Conservation (phyloP, 2,329 filamentous ascomycete species). For the Aspergillus intermedius region DNA sequence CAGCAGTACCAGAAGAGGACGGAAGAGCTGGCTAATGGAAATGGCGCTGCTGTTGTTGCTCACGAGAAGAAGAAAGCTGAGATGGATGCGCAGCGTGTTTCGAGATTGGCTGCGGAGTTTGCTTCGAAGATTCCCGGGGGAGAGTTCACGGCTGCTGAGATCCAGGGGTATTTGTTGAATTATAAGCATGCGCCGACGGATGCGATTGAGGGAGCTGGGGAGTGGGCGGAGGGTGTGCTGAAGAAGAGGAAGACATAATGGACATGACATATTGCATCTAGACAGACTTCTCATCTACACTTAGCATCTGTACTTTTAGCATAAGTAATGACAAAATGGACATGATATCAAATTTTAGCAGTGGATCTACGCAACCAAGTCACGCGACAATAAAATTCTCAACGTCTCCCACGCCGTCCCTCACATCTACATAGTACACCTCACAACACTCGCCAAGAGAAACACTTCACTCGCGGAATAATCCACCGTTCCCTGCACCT, state of each 20-base stretch:
- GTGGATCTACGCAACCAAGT: no score
- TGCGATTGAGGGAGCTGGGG: conserved; percentile 24
- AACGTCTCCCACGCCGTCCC: no score
- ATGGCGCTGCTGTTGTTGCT: neutral
- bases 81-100: conserved; percentile 9
- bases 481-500: no score
- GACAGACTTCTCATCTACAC: no score
- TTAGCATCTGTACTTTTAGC: no score
- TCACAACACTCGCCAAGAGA: no score
- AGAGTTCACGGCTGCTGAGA: conserved; percentile 35
- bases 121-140: conserved; percentile 24
- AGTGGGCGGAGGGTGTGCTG: conserved; percentile 22
- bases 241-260: conserved; percentile 17
- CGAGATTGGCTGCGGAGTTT: conserved; percentile 24
- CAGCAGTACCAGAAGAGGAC: neutral
- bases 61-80: neutral
- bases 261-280: no score
- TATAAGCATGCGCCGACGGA: conserved; percentile 26
- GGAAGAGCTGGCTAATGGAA: neutral
- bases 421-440: no score
- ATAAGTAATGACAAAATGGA: no score
- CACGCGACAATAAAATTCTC: no score
- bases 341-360: no score
- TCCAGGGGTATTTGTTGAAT: conserved; percentile 36
- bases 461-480: no score